Evolutionary conservation across 2,329 filamentous ascomycete species (phyloP).

Genomic region (Penicillium sp.): DNA sequence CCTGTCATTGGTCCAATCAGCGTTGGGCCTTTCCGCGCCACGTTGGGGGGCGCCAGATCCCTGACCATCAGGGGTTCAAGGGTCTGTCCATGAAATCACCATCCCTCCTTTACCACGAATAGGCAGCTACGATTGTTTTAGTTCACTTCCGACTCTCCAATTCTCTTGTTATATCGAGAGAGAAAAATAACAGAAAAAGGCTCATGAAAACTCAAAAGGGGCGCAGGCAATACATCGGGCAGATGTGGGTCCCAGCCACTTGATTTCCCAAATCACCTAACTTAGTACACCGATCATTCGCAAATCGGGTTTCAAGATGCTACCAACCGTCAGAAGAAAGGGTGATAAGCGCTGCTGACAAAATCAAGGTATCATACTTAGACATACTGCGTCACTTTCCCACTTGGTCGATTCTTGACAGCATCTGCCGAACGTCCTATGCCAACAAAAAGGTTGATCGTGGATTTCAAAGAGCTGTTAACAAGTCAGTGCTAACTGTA

Average conservation of each 20-base stretch:
- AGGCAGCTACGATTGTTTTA: neutral
- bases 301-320: neutral
- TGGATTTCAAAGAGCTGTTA: neutral
- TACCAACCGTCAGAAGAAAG: neutral
- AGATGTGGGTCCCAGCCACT: slow-evolving; percentile 14
- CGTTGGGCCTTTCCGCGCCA: neutral
- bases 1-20: slow-evolving; percentile 13
- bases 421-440: neutral
- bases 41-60: slow-evolving; percentile 2
- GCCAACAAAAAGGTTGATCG: neutral
- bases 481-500: neutral
- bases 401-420: neutral
- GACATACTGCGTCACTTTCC: neutral
- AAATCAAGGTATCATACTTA: neutral
- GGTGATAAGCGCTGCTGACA: neutral
- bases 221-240: slow-evolving; percentile 3
- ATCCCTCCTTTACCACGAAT: too few species aligned
- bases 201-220: neutral
- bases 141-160: neutral
- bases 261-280: neutral
- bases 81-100: neutral
- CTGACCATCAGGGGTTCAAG: neutral
- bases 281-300: neutral
- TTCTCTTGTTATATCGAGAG: neutral
- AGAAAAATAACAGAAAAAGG: neutral